Evolutionary conservation across 495 filamentous ascomycete species (phyloP), one percentile per base, ranked within the genome.

Genomic region (Pyrenula massariospora): DNA sequence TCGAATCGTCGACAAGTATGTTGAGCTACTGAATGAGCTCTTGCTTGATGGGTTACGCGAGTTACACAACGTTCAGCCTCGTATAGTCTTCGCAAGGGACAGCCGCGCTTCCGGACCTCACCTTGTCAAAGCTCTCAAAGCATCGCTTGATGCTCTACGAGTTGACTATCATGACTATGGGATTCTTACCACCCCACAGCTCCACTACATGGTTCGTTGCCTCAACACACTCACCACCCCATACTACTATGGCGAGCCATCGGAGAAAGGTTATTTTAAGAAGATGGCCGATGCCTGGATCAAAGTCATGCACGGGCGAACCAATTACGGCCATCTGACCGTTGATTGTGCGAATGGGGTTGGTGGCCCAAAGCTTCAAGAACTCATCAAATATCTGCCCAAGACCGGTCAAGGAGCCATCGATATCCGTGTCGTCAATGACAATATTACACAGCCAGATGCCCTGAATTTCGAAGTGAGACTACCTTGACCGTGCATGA

Each of bases 261-360:
- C 84, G 48, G 92, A 97, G 71, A 72, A 81, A 56, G 93, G 93
- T 21, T 98, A 98, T 71, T 96, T 97, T 69, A 79, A 94, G 74
- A 98, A 98, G 73, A 78, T 95, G 25, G 79, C 80, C 23, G 73
- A 75, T 36, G 88, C 93, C 12, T 96, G 95, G 68, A 83, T 84
- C 66, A 78, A 77, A 59, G 88, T 91, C 42, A 85, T 95, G 75
- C 77, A 82, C 60, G 81, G 85, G 54, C 82, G 84, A 60, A 89
- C 83, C 63, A 70, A 87, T 55, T 74, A 75, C 54, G 90, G 90
- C 5, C 66, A 75, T 25, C 71, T 98, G 59, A 89, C 84, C 10
- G 91, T 98, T 2, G 93, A 98, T 67, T 96, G 93, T 65, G 93
- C 93, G 55, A 98, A 98, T 64, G 93, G 93, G 65, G 89, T 98